Conservation (phyloP, 345 rosid genomes). For the Hibiscus trionum region DNA sequence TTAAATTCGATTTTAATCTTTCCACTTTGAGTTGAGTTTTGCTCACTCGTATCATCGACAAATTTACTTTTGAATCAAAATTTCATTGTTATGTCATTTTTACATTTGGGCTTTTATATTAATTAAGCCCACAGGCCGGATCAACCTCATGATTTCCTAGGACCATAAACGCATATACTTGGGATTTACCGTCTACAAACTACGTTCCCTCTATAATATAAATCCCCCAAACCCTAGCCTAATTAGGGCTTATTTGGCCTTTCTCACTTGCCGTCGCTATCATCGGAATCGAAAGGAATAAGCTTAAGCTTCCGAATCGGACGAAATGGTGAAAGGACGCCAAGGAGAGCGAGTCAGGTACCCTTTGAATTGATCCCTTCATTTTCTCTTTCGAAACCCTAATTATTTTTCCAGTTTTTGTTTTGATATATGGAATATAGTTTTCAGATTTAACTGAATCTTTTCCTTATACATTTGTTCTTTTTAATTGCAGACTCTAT, state of each 20-base stretch:
- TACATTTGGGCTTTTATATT: neutral
- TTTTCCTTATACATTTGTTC: neutral
- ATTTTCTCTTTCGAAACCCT: neutral
- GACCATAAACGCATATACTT: neutral
- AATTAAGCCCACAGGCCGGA: neutral
- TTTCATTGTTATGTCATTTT: too few species aligned
- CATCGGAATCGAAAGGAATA: neutral
- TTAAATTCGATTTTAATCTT: too few species aligned
- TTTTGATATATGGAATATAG: neutral
- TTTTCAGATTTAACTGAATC: neutral
- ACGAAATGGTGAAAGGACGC: neutral
- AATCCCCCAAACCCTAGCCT: neutral
- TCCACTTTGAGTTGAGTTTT: too few species aligned
- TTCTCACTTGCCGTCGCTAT: neutral
- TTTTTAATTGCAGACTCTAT: neutral
- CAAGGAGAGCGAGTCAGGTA: constrained; percentile 4
- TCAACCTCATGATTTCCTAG: neutral
- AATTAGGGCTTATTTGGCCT: neutral
- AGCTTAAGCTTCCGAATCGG: neutral
- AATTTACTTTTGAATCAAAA: too few species aligned
- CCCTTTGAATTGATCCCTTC: neutral
- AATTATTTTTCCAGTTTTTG: neutral
- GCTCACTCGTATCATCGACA: too few species aligned
- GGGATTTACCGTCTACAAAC: too few species aligned
- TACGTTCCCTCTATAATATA: neutral